Percentiles rank a stretch among this genome's conserved stretches.
These are phyloP conservation scores for Mycena pura DNA, from an alignment of 768 basidiomycete genomes.

Conservation along the genomic window DNA sequence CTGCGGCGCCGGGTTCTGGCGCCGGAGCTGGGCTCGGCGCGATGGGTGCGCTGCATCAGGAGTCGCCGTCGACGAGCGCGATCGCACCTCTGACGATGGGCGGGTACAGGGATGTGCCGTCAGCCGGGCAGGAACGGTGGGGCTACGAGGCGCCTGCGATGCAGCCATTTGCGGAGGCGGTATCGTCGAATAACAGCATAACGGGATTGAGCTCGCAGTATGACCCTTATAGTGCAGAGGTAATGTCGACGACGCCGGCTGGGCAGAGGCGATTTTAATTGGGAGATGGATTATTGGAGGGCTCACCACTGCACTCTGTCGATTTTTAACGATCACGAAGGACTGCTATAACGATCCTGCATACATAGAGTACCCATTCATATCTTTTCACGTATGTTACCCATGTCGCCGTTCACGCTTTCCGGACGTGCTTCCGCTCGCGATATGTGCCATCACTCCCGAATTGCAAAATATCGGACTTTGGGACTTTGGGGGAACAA, in stretches of 20 bases:
- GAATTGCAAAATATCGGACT: too few relatives aligned
- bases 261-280: not conserved
- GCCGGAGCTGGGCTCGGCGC: slow-evolving; percentile 17
- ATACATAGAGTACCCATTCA: too few relatives aligned
- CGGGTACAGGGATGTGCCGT: slow-evolving; percentile 14
- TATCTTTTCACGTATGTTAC: too few relatives aligned
- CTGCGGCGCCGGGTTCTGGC: slow-evolving; percentile 15
- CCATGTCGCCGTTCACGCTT: too few relatives aligned
- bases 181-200: not conserved
- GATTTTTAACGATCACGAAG: too few relatives aligned
- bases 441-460: too few relatives aligned
- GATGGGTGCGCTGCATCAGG: slow-evolving; percentile 9
- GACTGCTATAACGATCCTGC: too few relatives aligned
- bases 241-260: not conserved
- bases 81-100: not conserved
- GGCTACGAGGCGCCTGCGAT: slow-evolving; percentile 17
- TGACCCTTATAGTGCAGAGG: slow-evolving; percentile 22
- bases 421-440: too few relatives aligned
- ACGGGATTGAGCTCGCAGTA: slow-evolving; percentile 18
- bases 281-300: too few relatives aligned
- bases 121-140: not conserved
- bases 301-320: too few relatives aligned
- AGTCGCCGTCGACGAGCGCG: not conserved
- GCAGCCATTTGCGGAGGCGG: slow-evolving; percentile 12
- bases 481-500: too few relatives aligned